Evolutionary conservation across 805 yeast species (phyloP), one percentile per base, ranked within the genome.

Genomic region (Komagataella ulmi): DNA sequence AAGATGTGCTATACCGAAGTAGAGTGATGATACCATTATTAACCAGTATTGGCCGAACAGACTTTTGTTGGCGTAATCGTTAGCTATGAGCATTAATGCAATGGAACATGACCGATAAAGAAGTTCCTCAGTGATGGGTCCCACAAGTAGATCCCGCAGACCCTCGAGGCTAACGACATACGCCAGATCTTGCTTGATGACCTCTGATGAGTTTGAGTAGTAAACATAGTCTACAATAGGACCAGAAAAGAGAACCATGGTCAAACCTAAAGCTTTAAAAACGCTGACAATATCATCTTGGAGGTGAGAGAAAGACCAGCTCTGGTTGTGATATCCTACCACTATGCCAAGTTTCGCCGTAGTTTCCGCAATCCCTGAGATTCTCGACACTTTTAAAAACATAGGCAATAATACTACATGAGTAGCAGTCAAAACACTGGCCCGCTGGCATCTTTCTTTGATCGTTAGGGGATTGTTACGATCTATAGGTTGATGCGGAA

Each of bases 81-180:
- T 30, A 30, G 14, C 40, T 8, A 30, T 12, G 8, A 46, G 44
- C n/a, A 46, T 19, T 10, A 44, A 19, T 48, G 66, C 56, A 53
- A 69, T 53, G 54, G 75, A 53, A 56, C 73, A 61, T 0, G 83
- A 70, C 1, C 95, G 70, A 61, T 81, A 88, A 1, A 85, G 75
- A 24, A 86, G 55, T 60, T 88, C 96, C 61, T 88, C 96, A 0
- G 91, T 80, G 2, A 83, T 48, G 3, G 96, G 96, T 0, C 89
- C 96, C 45, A 83, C 68, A 0, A 85, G 52, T 48, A 78, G 71
- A 60, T 83, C 81, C 53, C 93, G 64, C 21, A 79, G 40, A 1
- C 80, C 79, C 23, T 65, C 62, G 3, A 76, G 44, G 6, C 47
- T 24, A 3, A 53, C 51, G 17, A 50, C 47, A 21, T 55, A 52